A percentile compares a stretch with the other conserved stretches of the same genome.
phyloP scores from a whole-genome alignment of 768 basidiomycete species.

The Cubamyces lactineus region DNA sequence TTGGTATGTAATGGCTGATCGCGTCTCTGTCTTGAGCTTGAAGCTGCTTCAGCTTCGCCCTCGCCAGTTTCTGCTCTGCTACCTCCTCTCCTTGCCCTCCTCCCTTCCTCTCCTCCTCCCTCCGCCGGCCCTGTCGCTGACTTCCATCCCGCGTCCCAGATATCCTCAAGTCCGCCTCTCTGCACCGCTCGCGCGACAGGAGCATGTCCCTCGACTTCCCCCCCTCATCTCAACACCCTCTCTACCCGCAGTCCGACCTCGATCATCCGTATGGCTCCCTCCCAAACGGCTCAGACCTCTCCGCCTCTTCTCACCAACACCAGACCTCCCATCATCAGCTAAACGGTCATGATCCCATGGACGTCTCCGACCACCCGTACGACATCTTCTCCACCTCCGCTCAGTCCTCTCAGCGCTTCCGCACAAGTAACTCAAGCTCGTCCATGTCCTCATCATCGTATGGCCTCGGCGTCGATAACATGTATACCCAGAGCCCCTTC shows the following conservation, averaged over 20 bases:
- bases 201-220: constrained; percentile 62
- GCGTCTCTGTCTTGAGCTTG: constrained; percentile 27
- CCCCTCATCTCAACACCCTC: constrained; percentile 44
- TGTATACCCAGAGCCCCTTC: constrained; percentile 65
- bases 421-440: constrained; percentile 71
- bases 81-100: constrained; percentile 14
- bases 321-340: constrained; percentile 36
- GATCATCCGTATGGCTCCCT: constrained; percentile 57
- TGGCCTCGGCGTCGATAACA: constrained; percentile 53
- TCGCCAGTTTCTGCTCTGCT: background rate
- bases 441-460: constrained; percentile 63
- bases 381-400: constrained; percentile 62
- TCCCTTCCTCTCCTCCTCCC: constrained; percentile 15
- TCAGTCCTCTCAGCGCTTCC: constrained; percentile 54
- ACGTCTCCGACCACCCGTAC: constrained; percentile 62
- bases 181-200: constrained; percentile 39
- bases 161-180: constrained; percentile 46
- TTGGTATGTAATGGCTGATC: constrained; percentile 41
- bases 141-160: constrained; percentile 31
- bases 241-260: constrained; percentile 60
- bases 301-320: constrained; percentile 37
- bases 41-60: background rate
- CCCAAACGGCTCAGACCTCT: constrained; percentile 43
- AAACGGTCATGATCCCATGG: constrained; percentile 54
- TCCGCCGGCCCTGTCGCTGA: constrained; percentile 11